Base-by-base conservation (phyloP, 2,329 filamentous ascomycete genomes). In the Apiospora rasikravindrae region DNA sequence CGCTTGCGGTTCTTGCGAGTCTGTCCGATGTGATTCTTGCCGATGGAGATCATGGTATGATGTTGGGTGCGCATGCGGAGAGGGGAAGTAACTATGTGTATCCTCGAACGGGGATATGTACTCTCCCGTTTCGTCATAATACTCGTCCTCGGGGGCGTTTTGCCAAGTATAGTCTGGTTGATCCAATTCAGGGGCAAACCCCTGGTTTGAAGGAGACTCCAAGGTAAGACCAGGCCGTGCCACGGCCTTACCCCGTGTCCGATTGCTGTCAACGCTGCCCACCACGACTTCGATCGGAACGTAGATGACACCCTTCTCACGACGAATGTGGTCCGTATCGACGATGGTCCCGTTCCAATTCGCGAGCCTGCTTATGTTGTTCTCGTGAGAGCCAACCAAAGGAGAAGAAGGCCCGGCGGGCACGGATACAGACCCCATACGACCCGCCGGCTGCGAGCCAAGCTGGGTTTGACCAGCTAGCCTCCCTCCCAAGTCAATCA, bases 271-370 rank as follows among this genome's bases (percentile, higher is more conserved):
- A 47, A 89, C 88, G 0, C 95, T 98, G 1, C 96, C 96, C 26
- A 98, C 91, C 1, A 97, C 86, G 19, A 98, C 89, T 80, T 98
- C 95, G 77, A 98, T 96, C 0, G 92, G 88, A 71, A 95, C 93
- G 0, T 92, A 92, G 29, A 98, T 92, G n/a, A 98, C 94, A 11
- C 94, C 94, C 79, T 98, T 98, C 79, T 97, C 94, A 53, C 95
- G 91, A 69, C 94, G 89, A 37, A 98, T 90, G 67, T 92, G 90
- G 75, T 96, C 92, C 0, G 96, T 99, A 76, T 98, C 95, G 57
- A 97, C 88, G 74, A 98, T 94, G 73, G 91, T 92, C 8, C 91
- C 88, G 53, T 87, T 88, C 85, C 86, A 90, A 14, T 87, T 85
- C 8, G 86, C 84, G 69, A 88, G 80, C 69, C 86, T 83, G 73